Base-by-base conservation (phyloP, 2,329 filamentous ascomycete genomes). In the Elsinoe perseae region DNA sequence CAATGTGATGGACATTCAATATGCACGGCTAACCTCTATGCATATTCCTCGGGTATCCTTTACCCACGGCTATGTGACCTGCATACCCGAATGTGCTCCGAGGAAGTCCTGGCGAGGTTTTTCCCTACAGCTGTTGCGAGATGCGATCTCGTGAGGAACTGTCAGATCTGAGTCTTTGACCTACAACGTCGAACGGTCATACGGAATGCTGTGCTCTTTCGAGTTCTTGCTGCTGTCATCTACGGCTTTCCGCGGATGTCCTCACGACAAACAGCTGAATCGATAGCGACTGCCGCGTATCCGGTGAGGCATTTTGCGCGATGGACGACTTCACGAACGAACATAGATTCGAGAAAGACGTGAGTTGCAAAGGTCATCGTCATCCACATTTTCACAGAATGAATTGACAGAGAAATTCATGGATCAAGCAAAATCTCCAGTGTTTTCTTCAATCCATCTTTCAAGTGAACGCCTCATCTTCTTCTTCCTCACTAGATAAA, bases 111-210 rank as follows among this genome's bases (percentile, higher is more conserved):
- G 27, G 25, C 44, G 44, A 30, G 23, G 27, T 50, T 3, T 20
- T 8, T 32, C 44, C 28, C 28, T 50, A 32, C 5, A 50, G 25
- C 44, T 32, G 44, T 50, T 30, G 25, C 28, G 44, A 50, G 27
- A 8, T 43, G 16, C 5, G 3, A 50, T 20, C n/a, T 20, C 9
- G 8, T 2, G 12, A 44, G 10, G 20, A 44, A 4, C 3, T 16
- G 9, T 25, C 20, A 44, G 21, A 44, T 44, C 40, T 25, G 20
- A 36, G 32, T 7, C 4, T 36, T 43, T 20, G 7, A 30, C 44
- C 25, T 6, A 25, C 44, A 50, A 50, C 44, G 44, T 32, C 25
- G 2, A 50, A 50, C 44, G 44, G 25, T 50, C 44, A 32, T 50
- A 32, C 44, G 32, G 44, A 20, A 20, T 44, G 23, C 4, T 32